These are phyloP conservation scores for Simmondsia chinensis DNA, from an alignment of 148 eudicot species.

Conservation along the genomic window DNA sequence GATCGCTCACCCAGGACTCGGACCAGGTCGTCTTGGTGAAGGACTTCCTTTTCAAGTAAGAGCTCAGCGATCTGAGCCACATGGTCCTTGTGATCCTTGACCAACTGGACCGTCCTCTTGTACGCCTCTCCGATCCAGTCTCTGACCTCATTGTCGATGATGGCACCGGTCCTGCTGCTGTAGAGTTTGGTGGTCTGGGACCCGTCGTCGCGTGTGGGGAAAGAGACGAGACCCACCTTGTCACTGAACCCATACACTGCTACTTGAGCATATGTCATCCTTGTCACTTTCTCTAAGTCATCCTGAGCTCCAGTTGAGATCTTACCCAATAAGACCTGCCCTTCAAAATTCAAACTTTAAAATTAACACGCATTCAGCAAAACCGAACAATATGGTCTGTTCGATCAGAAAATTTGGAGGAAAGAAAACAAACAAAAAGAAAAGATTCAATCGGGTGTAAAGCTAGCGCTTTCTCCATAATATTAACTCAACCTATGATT, in stretches of 20 bases:
- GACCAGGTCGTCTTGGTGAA: slow-evolving; percentile 76
- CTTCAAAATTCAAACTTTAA: no score
- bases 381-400: no score
- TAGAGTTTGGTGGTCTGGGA: slow-evolving; percentile 68
- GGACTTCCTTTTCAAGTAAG: slow-evolving; percentile 76
- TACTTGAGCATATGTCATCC: slow-evolving; percentile 88
- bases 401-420: no score
- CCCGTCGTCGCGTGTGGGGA: slow-evolving; percentile 68
- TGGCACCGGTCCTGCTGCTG: slow-evolving; percentile 76
- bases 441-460: no score
- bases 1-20: slow-evolving; percentile 80
- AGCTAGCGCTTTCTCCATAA: no score
- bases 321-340: slow-evolving; percentile 70
- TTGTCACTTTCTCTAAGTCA: slow-evolving; percentile 85
- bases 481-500: no score
- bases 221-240: slow-evolving; percentile 84
- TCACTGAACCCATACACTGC: slow-evolving; percentile 88
- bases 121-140: slow-evolving; percentile 86
- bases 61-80: slow-evolving; percentile 77
- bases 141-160: slow-evolving; percentile 73
- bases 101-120: slow-evolving; percentile 37
- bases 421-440: no score
- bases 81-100: slow-evolving; percentile 69
- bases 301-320: slow-evolving; percentile 92
- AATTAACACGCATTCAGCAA: no score